Evolutionary conservation across 108 stramenopile genomes (phyloP).

Genomic region (Nitzschia palea): DNA sequence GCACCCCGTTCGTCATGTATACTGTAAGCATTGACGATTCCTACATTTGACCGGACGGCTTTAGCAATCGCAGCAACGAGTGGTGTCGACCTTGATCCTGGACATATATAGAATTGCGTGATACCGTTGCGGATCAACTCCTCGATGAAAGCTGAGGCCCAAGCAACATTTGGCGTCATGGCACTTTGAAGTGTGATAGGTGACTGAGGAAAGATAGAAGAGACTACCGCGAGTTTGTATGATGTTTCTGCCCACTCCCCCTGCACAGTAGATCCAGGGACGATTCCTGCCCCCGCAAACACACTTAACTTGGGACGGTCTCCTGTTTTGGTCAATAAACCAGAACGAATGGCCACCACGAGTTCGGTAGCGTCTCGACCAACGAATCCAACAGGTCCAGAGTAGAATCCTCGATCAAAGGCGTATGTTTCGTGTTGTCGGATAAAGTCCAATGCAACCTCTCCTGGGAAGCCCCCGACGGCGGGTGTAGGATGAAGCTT

Average conservation of each 20-base stretch:
- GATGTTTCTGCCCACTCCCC: slow-evolving; percentile 86
- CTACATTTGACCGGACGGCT: slow-evolving; percentile 59
- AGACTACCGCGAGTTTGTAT: slow-evolving; percentile 76
- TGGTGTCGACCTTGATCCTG: slow-evolving; percentile 92
- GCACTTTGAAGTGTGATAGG: slow-evolving; percentile 67
- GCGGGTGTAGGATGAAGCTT: slow-evolving; percentile 86
- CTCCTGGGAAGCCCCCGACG: slow-evolving; percentile 66
- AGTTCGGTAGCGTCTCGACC: slow-evolving; percentile 67
- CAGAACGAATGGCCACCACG: slow-evolving; percentile 78
- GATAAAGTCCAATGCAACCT: slow-evolving; percentile 60
- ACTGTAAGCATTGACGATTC: slow-evolving; percentile 66
- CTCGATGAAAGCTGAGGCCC: slow-evolving; percentile 88
- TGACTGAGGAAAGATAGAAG: slow-evolving; percentile 75
- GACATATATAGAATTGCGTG: slow-evolving; percentile 82
- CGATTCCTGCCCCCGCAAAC: slow-evolving; percentile 84
- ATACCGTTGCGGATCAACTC: slow-evolving; percentile 87
- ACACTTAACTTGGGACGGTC: slow-evolving; percentile 49
- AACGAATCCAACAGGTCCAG: slow-evolving; percentile 84
- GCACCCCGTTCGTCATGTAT: slow-evolving; percentile 94
- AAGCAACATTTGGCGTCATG: slow-evolving; percentile 80
- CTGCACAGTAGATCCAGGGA: slow-evolving; percentile 78
- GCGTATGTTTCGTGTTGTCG: slow-evolving; percentile 55
- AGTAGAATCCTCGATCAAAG: slow-evolving; percentile 80
- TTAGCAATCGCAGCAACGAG: slow-evolving; percentile 78
- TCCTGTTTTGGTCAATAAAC: slow-evolving; percentile 28